These are phyloP conservation scores for Bruguiera gymnorhiza DNA, from an alignment of 345 rosid genomes.

Conservation along the genomic window DNA sequence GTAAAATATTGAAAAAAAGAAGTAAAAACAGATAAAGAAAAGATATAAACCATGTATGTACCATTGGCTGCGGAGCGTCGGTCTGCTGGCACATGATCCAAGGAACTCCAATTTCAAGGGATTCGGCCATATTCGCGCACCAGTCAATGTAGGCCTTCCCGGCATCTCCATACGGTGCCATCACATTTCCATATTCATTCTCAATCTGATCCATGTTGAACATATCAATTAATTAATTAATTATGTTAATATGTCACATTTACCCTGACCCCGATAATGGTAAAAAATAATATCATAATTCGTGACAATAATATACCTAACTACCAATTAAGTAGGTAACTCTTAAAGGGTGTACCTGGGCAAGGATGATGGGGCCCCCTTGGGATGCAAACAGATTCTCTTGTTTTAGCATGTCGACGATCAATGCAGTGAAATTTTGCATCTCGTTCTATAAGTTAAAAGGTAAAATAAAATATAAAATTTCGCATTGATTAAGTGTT, in stretches of 20 bases:
- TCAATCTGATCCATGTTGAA: slow-evolving; percentile 46
- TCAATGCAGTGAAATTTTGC: slow-evolving; percentile 62
- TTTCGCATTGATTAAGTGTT: neutral
- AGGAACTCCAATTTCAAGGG: slow-evolving; percentile 61
- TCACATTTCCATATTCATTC: slow-evolving; percentile 75
- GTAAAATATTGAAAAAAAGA: neutral
- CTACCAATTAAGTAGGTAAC: too few species aligned
- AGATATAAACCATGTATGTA: neutral
- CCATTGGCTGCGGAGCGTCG: slow-evolving; percentile 57
- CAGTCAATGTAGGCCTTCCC: slow-evolving; percentile 62
- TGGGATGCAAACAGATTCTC: slow-evolving; percentile 71
- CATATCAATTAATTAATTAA: neutral
- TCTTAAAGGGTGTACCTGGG: slow-evolving; percentile 43
- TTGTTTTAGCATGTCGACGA: slow-evolving; percentile 54
- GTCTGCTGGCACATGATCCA: slow-evolving; percentile 82
- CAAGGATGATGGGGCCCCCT: slow-evolving; percentile 72
- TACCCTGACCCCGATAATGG: too few species aligned
- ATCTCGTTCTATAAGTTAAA: slow-evolving; percentile 47
- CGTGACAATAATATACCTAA: too few species aligned
- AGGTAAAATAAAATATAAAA: neutral
- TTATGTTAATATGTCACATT: neutral
- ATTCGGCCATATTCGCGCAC: slow-evolving; percentile 70
- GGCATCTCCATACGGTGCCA: slow-evolving; percentile 41
- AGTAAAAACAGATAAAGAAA: neutral
- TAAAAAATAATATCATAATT: too few species aligned